Evolutionary conservation across 768 basidiomycete genomes (phyloP).

Genomic region (Tylopilus sp.): DNA sequence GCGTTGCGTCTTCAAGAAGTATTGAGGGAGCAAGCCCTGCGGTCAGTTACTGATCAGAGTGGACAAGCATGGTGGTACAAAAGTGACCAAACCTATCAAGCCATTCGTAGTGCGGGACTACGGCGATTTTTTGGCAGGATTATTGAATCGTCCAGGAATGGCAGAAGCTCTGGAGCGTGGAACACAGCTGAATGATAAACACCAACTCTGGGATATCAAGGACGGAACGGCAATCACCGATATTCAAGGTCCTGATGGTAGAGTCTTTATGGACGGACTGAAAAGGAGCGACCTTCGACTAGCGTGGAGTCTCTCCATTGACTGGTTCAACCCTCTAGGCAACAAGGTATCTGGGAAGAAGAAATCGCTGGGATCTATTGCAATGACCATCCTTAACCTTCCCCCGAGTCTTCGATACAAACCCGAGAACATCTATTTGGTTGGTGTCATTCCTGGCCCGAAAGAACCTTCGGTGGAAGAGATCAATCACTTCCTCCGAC

Average conservation of each 20-base stretch:
- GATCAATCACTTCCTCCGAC: slow-evolving; percentile 30
- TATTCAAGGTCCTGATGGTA: not conserved
- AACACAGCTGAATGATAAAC: not conserved
- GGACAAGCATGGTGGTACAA: not conserved
- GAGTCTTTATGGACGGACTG: slow-evolving; percentile 1
- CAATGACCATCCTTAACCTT: slow-evolving; percentile 21
- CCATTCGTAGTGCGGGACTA: slow-evolving; percentile 28
- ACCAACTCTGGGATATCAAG: not conserved
- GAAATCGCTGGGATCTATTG: slow-evolving; percentile 9
- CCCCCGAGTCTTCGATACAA: slow-evolving; percentile 12
- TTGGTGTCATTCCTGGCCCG: slow-evolving; percentile 36
- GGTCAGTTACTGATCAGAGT: not conserved
- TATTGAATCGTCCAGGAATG: slow-evolving; percentile 25
- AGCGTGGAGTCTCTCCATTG: slow-evolving; percentile 22
- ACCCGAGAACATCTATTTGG: slow-evolving; percentile 36
- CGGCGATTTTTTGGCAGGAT: slow-evolving; percentile 24
- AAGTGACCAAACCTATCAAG: slow-evolving; percentile 1
- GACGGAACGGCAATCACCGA: not conserved
- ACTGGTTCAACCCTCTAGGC: slow-evolving; percentile 26
- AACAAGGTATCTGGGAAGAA: slow-evolving; percentile 20
- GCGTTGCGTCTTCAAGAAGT: slow-evolving; percentile 17
- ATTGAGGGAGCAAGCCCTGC: slow-evolving; percentile 15
- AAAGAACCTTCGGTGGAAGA: slow-evolving; percentile 25
- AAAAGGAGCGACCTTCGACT: slow-evolving; percentile 10
- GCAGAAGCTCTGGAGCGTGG: slow-evolving; percentile 26